Conservation (phyloP, 306 rosid genomes). For the Trifolium subterraneum region DNA sequence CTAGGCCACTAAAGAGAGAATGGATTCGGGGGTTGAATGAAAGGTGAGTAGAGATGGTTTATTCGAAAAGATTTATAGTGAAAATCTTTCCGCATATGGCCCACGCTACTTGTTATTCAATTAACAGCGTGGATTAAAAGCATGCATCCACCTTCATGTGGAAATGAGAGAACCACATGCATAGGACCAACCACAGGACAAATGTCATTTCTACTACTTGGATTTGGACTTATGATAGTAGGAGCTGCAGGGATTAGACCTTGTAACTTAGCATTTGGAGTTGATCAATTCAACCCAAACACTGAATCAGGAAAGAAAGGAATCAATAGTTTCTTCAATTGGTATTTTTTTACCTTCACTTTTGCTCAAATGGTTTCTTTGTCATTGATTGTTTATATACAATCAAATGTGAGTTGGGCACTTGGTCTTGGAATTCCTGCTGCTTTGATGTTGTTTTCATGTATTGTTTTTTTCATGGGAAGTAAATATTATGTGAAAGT, state of each 20-base stretch:
- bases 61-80: too few relatives aligned
- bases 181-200: conserved; percentile 67
- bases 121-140: conserved; percentile 74
- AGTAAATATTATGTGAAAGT: conserved; percentile 71
- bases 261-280: conserved; percentile 92
- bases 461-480: conserved; percentile 63
- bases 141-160: conserved; percentile 77
- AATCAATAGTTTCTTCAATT: conserved; percentile 88
- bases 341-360: conserved; percentile 83
- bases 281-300: conserved; percentile 82
- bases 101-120: conserved; percentile 65
- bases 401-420: conserved; percentile 82
- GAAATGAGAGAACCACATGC: conserved; percentile 46
- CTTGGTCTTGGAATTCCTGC: conserved; percentile 82
- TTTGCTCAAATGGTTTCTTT: conserved; percentile 70
- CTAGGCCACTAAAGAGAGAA: too few relatives aligned
- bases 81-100: too few relatives aligned
- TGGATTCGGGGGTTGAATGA: too few relatives aligned
- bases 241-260: conserved; percentile 93
- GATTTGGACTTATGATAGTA: conserved; percentile 60
- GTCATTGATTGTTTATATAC: conserved; percentile 73
- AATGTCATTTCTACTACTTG: conserved; percentile 60
- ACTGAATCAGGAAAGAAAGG: conserved; percentile 85
- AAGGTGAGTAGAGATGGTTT: too few relatives aligned
- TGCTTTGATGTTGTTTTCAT: conserved; percentile 67